Base-by-base conservation (phyloP, 129 eudicot species). In the Tagetes erecta region DNA sequence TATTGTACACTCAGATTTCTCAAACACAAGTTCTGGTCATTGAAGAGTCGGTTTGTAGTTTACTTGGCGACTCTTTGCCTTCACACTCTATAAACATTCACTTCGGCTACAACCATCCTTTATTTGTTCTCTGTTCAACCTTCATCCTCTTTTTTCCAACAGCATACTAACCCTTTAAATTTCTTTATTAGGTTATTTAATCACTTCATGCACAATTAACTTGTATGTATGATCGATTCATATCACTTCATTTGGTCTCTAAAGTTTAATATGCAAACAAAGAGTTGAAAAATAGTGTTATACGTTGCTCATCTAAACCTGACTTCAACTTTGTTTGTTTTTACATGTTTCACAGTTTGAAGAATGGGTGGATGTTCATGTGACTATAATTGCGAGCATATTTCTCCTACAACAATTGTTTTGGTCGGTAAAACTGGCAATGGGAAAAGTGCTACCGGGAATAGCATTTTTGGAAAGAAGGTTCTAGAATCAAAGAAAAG, bases 361-460 rank as follows among this genome's bases (percentile, higher is more conserved):
- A 58, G 5, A 8, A 58, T 58, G 64, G 64, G 64, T 8, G 64
- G 64, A 8, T 31, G 64, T 58, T 58, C 14, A 6, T 58, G n/a
- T 58, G 64, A 58, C 5, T 5, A 34, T 0, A 39, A 58, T 8
- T 58, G 37, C 6, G 39, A 58, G 39, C 3, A 30, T 57, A 57
- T 57, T 57, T 2, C 5, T 31, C 39, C 64, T 8, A 13, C n/a
- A 30, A 58, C 64, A 9, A 3, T 58, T 58, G 64, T 58, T 58
- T 31, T 58, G 38, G 64, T 58, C 8, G 64, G 64, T 8, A 58
- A 58, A 58, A 58, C 64, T 2, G 64, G 64, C 0, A 58, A 58
- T 8, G 64, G 64, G n/a, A 58, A 58, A 58, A 58, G 64, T 58
- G n/a, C 64, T 58, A 58, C 64, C 0, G 64, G 64, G 38, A 58